Conservation (phyloP, 1,284 basidiomycete genomes). For the Ustilago xerochloae region DNA sequence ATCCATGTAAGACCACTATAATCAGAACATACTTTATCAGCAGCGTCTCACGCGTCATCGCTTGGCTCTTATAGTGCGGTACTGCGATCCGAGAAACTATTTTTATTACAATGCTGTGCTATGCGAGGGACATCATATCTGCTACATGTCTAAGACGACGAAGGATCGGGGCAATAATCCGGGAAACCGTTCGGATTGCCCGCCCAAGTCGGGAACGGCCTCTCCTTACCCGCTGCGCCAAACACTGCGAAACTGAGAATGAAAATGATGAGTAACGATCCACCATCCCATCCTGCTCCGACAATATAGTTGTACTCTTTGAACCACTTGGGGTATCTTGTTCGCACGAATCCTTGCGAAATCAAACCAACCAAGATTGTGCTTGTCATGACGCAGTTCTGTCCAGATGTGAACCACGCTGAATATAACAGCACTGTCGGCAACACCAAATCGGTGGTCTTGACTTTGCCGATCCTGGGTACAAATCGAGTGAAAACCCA, state of each 20-base stretch:
- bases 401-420: conserved; percentile 70
- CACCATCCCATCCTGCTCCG: conserved; percentile 77
- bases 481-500: conserved; percentile 14
- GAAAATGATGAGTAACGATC: conserved; percentile 77
- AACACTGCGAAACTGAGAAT: conserved; percentile 77
- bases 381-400: conserved; percentile 73
- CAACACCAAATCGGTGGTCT: conserved; percentile 14
- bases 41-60: no score
- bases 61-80: no score
- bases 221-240: conserved; percentile 73
- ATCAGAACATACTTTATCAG: no score
- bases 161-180: conserved; percentile 23
- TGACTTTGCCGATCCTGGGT: conserved; percentile 12
- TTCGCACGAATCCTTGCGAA: conserved; percentile 75
- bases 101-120: not conserved
- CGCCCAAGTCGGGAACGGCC: conserved; percentile 72
- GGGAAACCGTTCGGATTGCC: conserved; percentile 30
- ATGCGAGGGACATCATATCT: not conserved
- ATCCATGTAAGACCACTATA: no score
- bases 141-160: not conserved
- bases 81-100: no score
- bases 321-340: conserved; percentile 73
- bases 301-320: conserved; percentile 78
- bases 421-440: conserved; percentile 35
- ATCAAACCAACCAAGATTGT: conserved; percentile 73